phyloP scores from a whole-genome alignment of 805 yeast species.

The Clavispora asparagi region DNA sequence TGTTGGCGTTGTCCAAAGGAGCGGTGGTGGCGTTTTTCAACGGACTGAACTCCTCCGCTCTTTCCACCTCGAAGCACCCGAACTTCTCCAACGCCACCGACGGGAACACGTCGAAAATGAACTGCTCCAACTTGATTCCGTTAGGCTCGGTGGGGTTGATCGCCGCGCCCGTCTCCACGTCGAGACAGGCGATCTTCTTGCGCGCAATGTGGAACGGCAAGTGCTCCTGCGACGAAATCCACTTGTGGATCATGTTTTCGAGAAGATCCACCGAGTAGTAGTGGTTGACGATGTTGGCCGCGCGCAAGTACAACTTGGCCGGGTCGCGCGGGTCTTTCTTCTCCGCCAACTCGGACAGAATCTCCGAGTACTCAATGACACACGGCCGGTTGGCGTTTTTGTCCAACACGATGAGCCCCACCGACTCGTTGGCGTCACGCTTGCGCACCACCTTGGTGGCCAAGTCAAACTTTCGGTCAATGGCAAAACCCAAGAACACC shows the following conservation, averaged over 20 bases:
- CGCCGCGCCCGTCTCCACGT: conserved; percentile 40
- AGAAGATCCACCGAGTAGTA: conserved; percentile 83
- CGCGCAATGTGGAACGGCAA: conserved; percentile 94
- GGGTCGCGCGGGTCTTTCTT: conserved; percentile 52
- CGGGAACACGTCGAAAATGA: conserved; percentile 93
- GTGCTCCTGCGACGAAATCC: conserved; percentile 60
- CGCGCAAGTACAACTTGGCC: conserved; percentile 63
- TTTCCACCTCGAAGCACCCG: conserved; percentile 88
- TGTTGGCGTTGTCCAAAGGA: conserved; percentile 77
- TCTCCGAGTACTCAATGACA: conserved; percentile 94
- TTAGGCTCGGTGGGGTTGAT: conserved; percentile 71
- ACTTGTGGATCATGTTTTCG: conserved; percentile 50
- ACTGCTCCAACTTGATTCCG: conserved; percentile 93
- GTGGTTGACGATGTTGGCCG: conserved; percentile 97
- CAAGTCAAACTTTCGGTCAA: conserved; percentile 57
- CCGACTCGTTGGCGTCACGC: conserved; percentile 79
- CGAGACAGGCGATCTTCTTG: conserved; percentile 72
- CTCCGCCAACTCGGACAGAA: conserved; percentile 66
- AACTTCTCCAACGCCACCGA: conserved; percentile 63
- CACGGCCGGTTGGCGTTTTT: conserved; percentile 58
- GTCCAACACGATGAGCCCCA: conserved; percentile 83
- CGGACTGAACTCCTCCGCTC: conserved; percentile 86
- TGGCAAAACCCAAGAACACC: conserved; percentile 78
- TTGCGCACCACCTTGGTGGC: conserved; percentile 96
- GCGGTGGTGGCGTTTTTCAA: conserved; percentile 86